Evolutionary conservation across 2,329 filamentous ascomycete species (phyloP).

Genomic region (Paraphaeosphaeria minitans): DNA sequence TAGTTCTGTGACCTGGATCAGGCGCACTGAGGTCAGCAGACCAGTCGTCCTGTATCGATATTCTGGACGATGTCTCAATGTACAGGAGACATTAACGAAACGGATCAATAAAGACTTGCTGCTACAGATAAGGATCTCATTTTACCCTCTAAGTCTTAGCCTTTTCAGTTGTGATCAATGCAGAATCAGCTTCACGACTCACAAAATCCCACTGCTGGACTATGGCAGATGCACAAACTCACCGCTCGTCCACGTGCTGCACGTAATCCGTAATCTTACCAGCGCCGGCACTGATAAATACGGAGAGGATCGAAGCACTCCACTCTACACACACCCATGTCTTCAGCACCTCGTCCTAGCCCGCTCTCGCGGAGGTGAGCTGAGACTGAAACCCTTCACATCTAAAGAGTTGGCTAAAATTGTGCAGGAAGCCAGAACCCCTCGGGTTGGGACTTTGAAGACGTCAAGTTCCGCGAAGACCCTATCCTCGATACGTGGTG

Average conservation of each 20-base stretch:
- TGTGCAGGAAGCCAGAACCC: background rate
- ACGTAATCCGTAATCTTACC: background rate
- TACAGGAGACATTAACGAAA: background rate
- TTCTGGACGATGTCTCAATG: too few relatives aligned
- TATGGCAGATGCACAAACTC: background rate
- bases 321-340: background rate
- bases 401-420: background rate
- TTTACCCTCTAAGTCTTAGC: background rate
- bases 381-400: background rate
- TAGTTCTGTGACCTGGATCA: too few relatives aligned
- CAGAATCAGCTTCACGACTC: background rate
- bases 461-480: background rate
- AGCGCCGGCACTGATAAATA: background rate
- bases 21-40: too few relatives aligned
- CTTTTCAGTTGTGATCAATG: background rate
- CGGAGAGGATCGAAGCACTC: background rate
- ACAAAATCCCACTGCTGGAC: background rate
- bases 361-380: background rate
- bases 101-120: background rate
- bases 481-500: constrained; percentile 1
- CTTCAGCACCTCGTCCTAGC: background rate
- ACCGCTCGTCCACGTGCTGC: background rate
- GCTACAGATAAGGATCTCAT: background rate
- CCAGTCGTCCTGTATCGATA: too few relatives aligned
- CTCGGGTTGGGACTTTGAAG: constrained; percentile 11